phyloP scores from a whole-genome alignment of 2,329 filamentous ascomycete species.

The Chrysoporthe austroafricana region DNA sequence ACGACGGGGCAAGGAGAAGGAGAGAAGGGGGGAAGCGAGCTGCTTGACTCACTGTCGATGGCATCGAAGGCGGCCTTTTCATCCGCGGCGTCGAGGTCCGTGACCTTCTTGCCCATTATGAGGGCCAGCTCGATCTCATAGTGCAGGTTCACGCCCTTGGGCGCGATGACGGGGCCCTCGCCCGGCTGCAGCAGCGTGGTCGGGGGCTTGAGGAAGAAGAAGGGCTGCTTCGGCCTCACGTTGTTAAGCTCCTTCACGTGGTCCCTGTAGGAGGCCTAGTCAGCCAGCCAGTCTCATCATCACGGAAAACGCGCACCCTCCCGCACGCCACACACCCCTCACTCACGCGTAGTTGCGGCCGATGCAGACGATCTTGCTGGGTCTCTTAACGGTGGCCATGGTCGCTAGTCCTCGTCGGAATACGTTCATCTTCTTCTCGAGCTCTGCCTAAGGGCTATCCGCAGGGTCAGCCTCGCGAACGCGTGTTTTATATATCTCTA shows the following conservation, averaged over 20 bases:
- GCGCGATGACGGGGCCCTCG: constrained; percentile 78
- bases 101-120: constrained; percentile 80
- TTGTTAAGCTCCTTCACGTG: constrained; percentile 93
- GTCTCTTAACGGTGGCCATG: constrained; percentile 47
- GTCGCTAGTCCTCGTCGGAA: constrained; percentile 40
- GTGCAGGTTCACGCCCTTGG: constrained; percentile 82
- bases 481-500: constrained; percentile 9
- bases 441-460: too few species aligned
- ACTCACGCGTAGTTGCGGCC: constrained; percentile 91
- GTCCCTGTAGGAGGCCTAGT: constrained; percentile 59
- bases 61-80: constrained; percentile 76
- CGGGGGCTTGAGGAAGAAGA: constrained; percentile 97
- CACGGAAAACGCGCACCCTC: too few species aligned
- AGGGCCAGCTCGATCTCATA: constrained; percentile 95
- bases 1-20: neutral
- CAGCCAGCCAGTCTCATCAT: neutral
- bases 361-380: constrained; percentile 78
- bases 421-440: constrained; percentile 23
- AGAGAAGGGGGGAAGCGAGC: neutral
- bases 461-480: neutral
- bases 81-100: constrained; percentile 76
- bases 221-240: constrained; percentile 86
- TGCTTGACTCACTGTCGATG: constrained; percentile 67
- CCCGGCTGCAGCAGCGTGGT: constrained; percentile 82
- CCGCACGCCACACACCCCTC: neutral